Conservation (phyloP, 2,329 filamentous ascomycete genomes). For the Calycina herbarum region DNA sequence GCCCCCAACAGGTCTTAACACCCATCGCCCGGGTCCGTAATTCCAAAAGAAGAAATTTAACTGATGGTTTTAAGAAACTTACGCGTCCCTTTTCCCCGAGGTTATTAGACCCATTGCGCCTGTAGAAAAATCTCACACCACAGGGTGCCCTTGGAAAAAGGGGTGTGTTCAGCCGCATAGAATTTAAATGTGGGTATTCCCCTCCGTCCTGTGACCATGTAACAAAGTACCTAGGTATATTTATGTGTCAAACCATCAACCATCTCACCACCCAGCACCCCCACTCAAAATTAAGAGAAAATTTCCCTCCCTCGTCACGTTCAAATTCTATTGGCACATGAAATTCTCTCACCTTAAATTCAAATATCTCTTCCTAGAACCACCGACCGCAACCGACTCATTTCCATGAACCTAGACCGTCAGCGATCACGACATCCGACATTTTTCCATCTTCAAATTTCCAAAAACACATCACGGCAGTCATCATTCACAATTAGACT, state of each 20-base stretch:
- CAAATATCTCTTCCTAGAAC: neutral
- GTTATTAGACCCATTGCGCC: neutral
- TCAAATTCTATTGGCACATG: neutral
- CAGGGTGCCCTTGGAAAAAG: neutral
- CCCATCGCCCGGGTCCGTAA: neutral
- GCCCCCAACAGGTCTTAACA: neutral
- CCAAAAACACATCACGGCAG: neutral
- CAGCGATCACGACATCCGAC: neutral
- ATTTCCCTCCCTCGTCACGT: neutral
- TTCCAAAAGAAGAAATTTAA: neutral
- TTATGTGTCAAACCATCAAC: neutral
- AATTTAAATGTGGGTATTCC: neutral
- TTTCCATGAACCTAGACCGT: neutral
- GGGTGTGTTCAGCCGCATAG: neutral
- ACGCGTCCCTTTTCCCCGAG: slow-evolving; percentile 1
- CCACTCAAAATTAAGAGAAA: neutral
- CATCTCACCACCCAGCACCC: neutral
- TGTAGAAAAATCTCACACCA: neutral
- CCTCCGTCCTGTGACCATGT: neutral
- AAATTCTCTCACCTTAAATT: neutral
- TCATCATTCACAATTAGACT: neutral
- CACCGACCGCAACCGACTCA: no score
- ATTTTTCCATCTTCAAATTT: neutral
- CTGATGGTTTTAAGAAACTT: neutral
- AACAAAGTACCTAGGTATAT: neutral